phyloP scores from a whole-genome alignment of 306 rosid genomes.

The Boehmeria nivea region DNA sequence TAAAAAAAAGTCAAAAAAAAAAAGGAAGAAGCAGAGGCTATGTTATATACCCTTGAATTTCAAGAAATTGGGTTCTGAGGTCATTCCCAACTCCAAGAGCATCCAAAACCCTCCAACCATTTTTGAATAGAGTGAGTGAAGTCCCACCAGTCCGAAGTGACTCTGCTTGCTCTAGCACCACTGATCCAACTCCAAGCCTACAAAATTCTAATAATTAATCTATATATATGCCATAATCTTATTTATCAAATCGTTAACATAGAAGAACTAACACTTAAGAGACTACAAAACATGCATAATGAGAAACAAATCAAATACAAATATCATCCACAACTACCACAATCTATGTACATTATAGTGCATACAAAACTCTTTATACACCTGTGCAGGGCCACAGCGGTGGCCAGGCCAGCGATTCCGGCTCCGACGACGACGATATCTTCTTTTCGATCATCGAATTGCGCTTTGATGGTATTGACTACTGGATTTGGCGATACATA shows the following conservation, averaged over 20 bases:
- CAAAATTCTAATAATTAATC: background rate
- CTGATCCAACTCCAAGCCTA: slow-evolving; percentile 71
- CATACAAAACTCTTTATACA: background rate
- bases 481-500: too few relatives aligned
- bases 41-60: slow-evolving; percentile 74
- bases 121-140: slow-evolving; percentile 85
- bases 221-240: background rate
- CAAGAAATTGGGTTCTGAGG: slow-evolving; percentile 68
- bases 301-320: too few relatives aligned
- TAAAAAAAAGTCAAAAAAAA: background rate
- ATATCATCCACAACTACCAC: too few relatives aligned
- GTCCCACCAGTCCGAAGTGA: slow-evolving; percentile 70
- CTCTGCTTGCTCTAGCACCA: slow-evolving; percentile 57
- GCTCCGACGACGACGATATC: slow-evolving; percentile 63
- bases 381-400: slow-evolving; percentile 77
- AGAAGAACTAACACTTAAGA: too few relatives aligned
- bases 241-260: background rate
- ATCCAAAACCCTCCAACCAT: slow-evolving; percentile 84
- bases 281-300: too few relatives aligned
- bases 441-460: slow-evolving; percentile 35
- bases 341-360: too few relatives aligned
- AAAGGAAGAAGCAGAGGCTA: background rate
- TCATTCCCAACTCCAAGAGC: slow-evolving; percentile 76
- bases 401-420: slow-evolving; percentile 76
- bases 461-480: slow-evolving; percentile 27